Conservation (phyloP, 1,284 basidiomycete species). For the Xanthoconium separans region DNA sequence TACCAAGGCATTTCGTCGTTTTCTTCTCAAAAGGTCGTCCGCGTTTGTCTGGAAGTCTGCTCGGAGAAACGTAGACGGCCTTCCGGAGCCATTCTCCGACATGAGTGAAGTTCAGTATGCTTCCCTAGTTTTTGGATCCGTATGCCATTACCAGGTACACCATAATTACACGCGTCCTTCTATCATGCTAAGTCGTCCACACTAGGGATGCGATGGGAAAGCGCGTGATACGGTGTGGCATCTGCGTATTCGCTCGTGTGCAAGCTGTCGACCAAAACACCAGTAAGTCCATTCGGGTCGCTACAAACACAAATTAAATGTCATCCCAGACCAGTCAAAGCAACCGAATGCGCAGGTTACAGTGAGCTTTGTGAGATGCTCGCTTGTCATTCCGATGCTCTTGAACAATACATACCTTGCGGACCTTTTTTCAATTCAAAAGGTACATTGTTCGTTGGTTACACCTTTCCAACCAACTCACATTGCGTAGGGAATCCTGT, state of each 20-base stretch:
- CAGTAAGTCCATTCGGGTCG: conserved; percentile 17
- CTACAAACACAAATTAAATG: neutral
- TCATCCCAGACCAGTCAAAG: conserved; percentile 21
- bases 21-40: conserved; percentile 27
- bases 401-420: conserved; percentile 28
- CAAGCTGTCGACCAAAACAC: conserved; percentile 24
- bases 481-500: conserved; percentile 13
- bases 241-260: conserved; percentile 31
- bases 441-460: conserved; percentile 12
- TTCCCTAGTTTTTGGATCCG: conserved; percentile 30
- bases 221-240: conserved; percentile 33
- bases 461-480: conserved; percentile 7
- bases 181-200: conserved; percentile 3
- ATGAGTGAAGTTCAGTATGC: conserved; percentile 36
- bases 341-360: conserved; percentile 7
- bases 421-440: conserved; percentile 26
- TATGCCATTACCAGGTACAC: conserved; percentile 29
- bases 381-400: conserved; percentile 7
- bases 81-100: conserved; percentile 33
- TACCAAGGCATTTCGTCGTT: conserved; percentile 25
- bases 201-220: conserved; percentile 28
- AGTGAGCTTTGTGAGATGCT: conserved; percentile 11
- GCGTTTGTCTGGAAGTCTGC: conserved; percentile 31
- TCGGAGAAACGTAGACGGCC: conserved; percentile 20
- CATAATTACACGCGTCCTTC: neutral